Evolutionary conservation across 495 filamentous ascomycete species (phyloP), one percentile per base, ranked within the genome.

Genomic region (Lasiosphaeris hirsuta): DNA sequence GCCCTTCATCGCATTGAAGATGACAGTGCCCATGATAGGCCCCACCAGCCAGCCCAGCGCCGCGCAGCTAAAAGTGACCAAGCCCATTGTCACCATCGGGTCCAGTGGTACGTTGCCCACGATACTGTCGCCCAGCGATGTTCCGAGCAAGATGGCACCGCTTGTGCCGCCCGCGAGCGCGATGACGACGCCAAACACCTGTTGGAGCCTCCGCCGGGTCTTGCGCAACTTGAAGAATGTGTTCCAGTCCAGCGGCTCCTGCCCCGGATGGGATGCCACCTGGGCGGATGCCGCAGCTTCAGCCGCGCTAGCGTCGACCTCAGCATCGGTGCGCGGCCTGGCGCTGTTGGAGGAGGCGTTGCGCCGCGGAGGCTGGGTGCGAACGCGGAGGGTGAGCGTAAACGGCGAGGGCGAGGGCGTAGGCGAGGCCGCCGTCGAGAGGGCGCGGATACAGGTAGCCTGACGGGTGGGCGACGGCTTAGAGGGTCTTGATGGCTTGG

Each of bases 151-250:
- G 54, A 84, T 67, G 4, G 87, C 79, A n/a, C 88, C 88, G 7
- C 70, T 70, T 0, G 77, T 67, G 0, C 86, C 87, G 35, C 79
- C 80, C 13, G 70, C 64, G n/a, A 82, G 61, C 35, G 83, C 83
- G 39, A 79, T 84, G n/a, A 82, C 64, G 53, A 96, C 71, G 8
- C 88, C 90, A 39, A 88, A 87, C 48, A 75, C 82, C 39, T 95
- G 84, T 60, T 91, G 88, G 81, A 90, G 88, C 49, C 88, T 82
- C 11, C 94, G 88, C 17, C 93, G 89, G 36, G 83, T 85, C 51
- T 87, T 86, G 66, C 94, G 93, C 47, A 97, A 86, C 61, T 80
- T 80, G 81, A 98, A 92, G 83, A 96, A 98, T 39, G 84, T 84
- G 76, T 97, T 88, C 94, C 94, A 98, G 73, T 91, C 85, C 15